Conservation (phyloP, 1,284 basidiomycete species). For the Veloporphyrellus conicus region DNA sequence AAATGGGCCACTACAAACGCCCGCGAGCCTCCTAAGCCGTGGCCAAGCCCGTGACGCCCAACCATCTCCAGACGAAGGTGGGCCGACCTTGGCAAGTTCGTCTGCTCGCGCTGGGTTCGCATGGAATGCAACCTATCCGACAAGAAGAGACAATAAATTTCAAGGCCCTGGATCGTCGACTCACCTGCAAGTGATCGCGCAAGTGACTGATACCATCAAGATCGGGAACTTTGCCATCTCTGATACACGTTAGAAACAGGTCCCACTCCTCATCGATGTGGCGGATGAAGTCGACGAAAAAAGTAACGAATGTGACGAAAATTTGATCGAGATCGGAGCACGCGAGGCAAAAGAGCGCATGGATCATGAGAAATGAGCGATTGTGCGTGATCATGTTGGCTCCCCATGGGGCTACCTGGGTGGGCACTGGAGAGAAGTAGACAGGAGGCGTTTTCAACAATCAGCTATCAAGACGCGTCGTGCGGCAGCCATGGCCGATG, state of each 20-base stretch:
- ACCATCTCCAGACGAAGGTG: constrained; percentile 12
- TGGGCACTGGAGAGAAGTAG: constrained; percentile 5
- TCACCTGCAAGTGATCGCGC: constrained; percentile 5
- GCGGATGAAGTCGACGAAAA: constrained; percentile 10
- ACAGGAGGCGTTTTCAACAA: background rate
- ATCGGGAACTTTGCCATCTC: constrained; percentile 5
- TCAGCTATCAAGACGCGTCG: background rate
- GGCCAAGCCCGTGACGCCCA: constrained; percentile 17
- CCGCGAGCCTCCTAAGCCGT: constrained; percentile 8
- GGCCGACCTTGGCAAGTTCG: constrained; percentile 12
- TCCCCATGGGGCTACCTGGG: constrained; percentile 13
- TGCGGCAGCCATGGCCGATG: background rate
- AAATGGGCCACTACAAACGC: constrained; percentile 15
- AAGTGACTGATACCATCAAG: constrained; percentile 4
- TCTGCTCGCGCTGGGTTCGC: constrained; percentile 9
- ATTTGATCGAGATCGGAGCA: constrained; percentile 10
- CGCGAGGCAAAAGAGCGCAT: constrained; percentile 17
- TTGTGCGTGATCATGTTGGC: constrained; percentile 11
- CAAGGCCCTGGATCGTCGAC: background rate
- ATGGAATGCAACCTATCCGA: constrained; percentile 3
- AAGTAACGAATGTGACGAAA: constrained; percentile 6
- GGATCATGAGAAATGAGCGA: constrained; percentile 13
- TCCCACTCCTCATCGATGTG: constrained; percentile 5
- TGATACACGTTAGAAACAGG: constrained; percentile 3
- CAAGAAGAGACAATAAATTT: too few species aligned